These are phyloP conservation scores for Ceratobasidium sp. DNA, from an alignment of 1,284 basidiomycete genomes.

Conservation along the genomic window DNA sequence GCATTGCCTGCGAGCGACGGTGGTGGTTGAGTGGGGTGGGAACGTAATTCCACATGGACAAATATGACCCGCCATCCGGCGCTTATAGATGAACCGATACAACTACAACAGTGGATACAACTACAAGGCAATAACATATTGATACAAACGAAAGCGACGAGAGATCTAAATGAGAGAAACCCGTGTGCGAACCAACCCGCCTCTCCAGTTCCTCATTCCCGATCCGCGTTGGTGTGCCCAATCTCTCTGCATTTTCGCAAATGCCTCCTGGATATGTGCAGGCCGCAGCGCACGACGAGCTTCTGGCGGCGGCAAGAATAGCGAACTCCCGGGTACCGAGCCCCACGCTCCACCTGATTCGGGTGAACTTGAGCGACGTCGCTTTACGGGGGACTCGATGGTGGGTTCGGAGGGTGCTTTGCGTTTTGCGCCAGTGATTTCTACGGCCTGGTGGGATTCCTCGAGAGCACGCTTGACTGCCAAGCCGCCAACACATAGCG, in stretches of 20 bases:
- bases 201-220: conserved; percentile 89
- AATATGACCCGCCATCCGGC: conserved; percentile 11
- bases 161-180: conserved; percentile 80
- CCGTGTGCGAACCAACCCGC: conserved; percentile 81
- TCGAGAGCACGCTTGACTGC: conserved; percentile 85
- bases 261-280: conserved; percentile 91
- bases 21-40: conserved; percentile 13
- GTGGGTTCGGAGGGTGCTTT: conserved; percentile 44
- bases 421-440: conserved; percentile 49
- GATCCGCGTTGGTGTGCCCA: conserved; percentile 83
- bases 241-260: conserved; percentile 86
- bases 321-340: conserved; percentile 71
- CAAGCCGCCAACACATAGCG: conserved; percentile 87
- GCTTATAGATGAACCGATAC: conserved; percentile 6
- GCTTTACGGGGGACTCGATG: conserved; percentile 67
- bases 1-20: neutral
- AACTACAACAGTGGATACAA: conserved; percentile 42
- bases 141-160: conserved; percentile 44
- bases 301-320: conserved; percentile 85
- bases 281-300: conserved; percentile 81
- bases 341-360: conserved; percentile 44
- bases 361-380: conserved; percentile 57
- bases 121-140: conserved; percentile 30
- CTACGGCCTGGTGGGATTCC: conserved; percentile 69
- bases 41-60: conserved; percentile 7